Evolutionary conservation across 2,329 filamentous ascomycete genomes (phyloP), one percentile per base, ranked within the genome.

Genomic region (Xylariaceae sp.): DNA sequence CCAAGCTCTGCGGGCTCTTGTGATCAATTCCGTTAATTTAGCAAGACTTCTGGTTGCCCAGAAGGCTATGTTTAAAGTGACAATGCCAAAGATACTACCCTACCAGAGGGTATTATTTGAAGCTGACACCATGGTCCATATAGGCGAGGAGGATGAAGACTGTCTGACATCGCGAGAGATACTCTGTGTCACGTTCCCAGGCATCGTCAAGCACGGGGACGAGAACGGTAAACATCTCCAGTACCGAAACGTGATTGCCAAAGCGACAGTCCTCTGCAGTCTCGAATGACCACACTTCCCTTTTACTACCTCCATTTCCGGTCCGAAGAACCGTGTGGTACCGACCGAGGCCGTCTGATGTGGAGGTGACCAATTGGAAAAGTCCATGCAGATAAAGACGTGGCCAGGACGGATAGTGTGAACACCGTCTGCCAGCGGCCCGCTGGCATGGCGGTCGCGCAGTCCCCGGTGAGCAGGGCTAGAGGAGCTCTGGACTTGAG

Each of bases 131-230:
- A 85, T 85, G 81, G 80, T 84, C 50, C 78, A 84, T 50, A 68
- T 82, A 31, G 74, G 78, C 24, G 77, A 76, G 12, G 74, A 77
- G 50, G 74, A 78, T 42, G 78, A 81, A 44, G 73, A 77, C 13
- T 66, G 60, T 8, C 63, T 78, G 15, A 57, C 62, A 12, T 64
- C 64, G 31, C 64, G 76, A 36, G 70, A 78, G 37, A 71, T 85
- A 24, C 66, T 64, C 40, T 84, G 78, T 56, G 73, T 81, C 15
- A 75, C 74, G 2, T 84, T 82, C 40, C 81, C 81, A 1, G 75
- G 74, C 5, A 68, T 85, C 15, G 65, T 78, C 40, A 85, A 85
- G 62, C 63, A 68, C 15, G 80, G 80, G 5, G 78, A 83, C 56
- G 79, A 82, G 61, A 74, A 71, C 45, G 81, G 80, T 16, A 70